phyloP scores from a whole-genome alignment of 148 eudicot species.

The Cornus controversa region DNA sequence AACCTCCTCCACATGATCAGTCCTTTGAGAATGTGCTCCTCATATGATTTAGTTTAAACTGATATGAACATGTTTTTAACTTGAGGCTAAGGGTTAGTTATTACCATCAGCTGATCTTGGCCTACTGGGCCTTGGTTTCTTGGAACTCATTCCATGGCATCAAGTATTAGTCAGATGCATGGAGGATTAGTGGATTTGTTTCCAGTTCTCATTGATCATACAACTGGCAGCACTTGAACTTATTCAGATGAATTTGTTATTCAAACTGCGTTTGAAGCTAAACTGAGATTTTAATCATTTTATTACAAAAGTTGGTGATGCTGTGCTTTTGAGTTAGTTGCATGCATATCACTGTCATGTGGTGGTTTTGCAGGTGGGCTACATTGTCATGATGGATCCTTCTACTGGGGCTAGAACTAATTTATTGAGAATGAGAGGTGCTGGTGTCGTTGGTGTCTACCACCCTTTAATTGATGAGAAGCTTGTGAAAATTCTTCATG shows the following conservation, averaged over 20 bases:
- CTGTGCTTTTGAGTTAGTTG: too few relatives aligned
- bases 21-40: neutral
- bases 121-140: too few relatives aligned
- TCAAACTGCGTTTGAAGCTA: too few relatives aligned
- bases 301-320: too few relatives aligned
- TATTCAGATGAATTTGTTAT: too few relatives aligned
- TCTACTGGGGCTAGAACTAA: conserved; percentile 57
- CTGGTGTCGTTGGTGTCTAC: conserved; percentile 78
- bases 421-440: conserved; percentile 70
- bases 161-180: neutral
- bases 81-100: neutral
- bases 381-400: conserved; percentile 77
- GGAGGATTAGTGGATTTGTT: neutral
- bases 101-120: neutral
- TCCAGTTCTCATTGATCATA: neutral
- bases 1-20: neutral
- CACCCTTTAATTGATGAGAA: conserved; percentile 75
- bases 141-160: too few relatives aligned
- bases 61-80: neutral
- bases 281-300: too few relatives aligned
- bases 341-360: neutral
- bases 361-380: conserved; percentile 73
- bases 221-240: neutral
- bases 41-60: neutral
- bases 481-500: conserved; percentile 60